A percentile compares a stretch with the other conserved stretches of the same genome.
These are phyloP conservation scores for Xerocomellus intermedius DNA, from an alignment of 768 basidiomycete species.

Conservation along the genomic window DNA sequence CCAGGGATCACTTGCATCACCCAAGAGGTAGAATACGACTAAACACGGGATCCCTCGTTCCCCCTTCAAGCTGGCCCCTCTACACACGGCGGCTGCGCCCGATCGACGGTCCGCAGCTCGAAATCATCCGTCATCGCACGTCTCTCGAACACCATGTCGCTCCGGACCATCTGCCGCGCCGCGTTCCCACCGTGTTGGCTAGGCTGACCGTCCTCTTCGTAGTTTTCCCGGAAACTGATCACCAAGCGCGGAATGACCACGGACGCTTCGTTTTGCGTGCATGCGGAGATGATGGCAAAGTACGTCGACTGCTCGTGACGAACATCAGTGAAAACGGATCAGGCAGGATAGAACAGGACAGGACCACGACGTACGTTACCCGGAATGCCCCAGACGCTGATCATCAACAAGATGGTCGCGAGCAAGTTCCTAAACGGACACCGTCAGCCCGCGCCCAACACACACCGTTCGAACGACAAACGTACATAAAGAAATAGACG, in stretches of 20 bases:
- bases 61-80: not conserved
- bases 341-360: not conserved
- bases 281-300: constrained; percentile 15
- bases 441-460: not conserved
- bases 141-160: constrained; percentile 11
- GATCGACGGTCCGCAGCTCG: not conserved
- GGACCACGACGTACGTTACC: constrained; percentile 3
- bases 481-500: constrained; percentile 20
- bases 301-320: not conserved
- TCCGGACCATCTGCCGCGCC: not conserved
- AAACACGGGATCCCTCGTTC: no score
- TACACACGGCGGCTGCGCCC: no score
- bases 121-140: constrained; percentile 4
- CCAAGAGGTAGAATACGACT: not conserved
- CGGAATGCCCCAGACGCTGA: constrained; percentile 14
- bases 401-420: constrained; percentile 16
- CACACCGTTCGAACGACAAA: not conserved
- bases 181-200: not conserved
- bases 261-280: constrained; percentile 15
- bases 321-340: no score
- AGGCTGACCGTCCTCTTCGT: not conserved
- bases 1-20: not conserved
- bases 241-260: constrained; percentile 21
- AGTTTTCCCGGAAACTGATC: constrained; percentile 21
- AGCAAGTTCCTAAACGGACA: constrained; percentile 11